These are phyloP conservation scores for Cyanidium caldarium DNA, from an alignment of 23 red algal species.

Conservation along the genomic window DNA sequence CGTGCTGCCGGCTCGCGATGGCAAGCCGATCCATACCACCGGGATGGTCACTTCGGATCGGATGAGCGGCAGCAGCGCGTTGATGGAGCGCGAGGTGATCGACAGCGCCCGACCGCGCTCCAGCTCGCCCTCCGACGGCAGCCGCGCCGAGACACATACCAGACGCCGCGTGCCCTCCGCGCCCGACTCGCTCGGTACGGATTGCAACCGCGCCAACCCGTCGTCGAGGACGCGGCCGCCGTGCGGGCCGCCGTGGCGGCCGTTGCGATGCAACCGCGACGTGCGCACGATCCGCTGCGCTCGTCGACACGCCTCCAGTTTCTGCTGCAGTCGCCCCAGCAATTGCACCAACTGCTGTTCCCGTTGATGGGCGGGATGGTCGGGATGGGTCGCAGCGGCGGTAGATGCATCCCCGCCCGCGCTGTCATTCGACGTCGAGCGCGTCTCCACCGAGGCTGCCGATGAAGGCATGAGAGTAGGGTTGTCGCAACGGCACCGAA, in stretches of 20 bases:
- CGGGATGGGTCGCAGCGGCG: too few species aligned
- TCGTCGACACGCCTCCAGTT: not conserved
- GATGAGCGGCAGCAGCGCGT: constrained; percentile 22
- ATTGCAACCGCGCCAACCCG: not conserved
- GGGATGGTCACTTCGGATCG: constrained; percentile 10
- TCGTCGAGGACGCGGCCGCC: not conserved
- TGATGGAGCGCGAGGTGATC: constrained; percentile 19
- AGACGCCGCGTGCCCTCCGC: constrained; percentile 9
- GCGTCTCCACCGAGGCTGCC: too few species aligned
- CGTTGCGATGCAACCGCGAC: not conserved
- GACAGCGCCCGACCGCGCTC: constrained; percentile 21
- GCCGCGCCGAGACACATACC: constrained; percentile 32
- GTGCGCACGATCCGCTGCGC: not conserved
- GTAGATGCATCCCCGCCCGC: too few species aligned
- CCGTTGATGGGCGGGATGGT: too few species aligned
- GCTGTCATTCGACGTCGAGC: too few species aligned
- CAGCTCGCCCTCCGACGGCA: constrained; percentile 14
- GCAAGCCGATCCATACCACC: constrained; percentile 43
- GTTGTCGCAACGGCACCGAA: too few species aligned
- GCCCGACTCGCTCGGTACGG: not conserved
- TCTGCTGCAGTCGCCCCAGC: not conserved
- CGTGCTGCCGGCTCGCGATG: not conserved
- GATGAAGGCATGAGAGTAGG: too few species aligned
- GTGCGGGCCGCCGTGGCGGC: not conserved
- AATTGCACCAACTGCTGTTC: not conserved